Conservation (phyloP, 2,329 filamentous ascomycete species). For the Aspergillus sp. region DNA sequence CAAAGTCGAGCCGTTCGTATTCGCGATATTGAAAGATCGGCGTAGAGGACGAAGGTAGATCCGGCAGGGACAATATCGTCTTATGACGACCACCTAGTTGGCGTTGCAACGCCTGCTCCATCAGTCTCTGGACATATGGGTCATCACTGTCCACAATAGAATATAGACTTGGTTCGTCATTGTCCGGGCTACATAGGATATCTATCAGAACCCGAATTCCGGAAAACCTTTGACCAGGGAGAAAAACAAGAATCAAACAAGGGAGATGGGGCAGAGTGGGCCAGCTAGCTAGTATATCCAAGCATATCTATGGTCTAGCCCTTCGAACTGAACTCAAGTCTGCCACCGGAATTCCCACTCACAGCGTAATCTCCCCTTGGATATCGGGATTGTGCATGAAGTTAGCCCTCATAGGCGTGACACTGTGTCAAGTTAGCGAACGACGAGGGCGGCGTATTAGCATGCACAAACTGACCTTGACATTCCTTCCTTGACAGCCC, state of each 20-base stretch:
- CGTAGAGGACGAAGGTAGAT: constrained; percentile 45
- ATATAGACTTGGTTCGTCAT: constrained; percentile 51
- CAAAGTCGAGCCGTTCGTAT: constrained; percentile 87
- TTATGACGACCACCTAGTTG: constrained; percentile 58
- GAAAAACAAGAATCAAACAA: constrained; percentile 6
- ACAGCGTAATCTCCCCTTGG: constrained; percentile 75
- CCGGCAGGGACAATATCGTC: constrained; percentile 52
- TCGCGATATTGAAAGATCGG: constrained; percentile 73
- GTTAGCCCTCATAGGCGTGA: constrained; percentile 88
- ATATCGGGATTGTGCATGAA: constrained; percentile 74
- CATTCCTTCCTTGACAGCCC: constrained; percentile 82
- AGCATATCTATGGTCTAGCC: constrained; percentile 24
- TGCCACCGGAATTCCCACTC: constrained; percentile 51
- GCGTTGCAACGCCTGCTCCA: constrained; percentile 67
- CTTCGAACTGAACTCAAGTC: constrained; percentile 18
- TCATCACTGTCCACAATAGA: constrained; percentile 83
- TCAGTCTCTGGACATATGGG: constrained; percentile 81
- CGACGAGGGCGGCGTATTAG: neutral
- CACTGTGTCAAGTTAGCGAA: constrained; percentile 49
- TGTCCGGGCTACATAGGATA: constrained; percentile 34
- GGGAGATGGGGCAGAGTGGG: constrained; percentile 22
- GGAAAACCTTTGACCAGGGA: constrained; percentile 13
- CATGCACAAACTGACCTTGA: constrained; percentile 62
- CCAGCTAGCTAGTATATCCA: constrained; percentile 4
- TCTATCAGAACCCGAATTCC: constrained; percentile 30